Base-by-base conservation (phyloP, 2,329 filamentous ascomycete genomes). In the Aspergillus alliaceus region DNA sequence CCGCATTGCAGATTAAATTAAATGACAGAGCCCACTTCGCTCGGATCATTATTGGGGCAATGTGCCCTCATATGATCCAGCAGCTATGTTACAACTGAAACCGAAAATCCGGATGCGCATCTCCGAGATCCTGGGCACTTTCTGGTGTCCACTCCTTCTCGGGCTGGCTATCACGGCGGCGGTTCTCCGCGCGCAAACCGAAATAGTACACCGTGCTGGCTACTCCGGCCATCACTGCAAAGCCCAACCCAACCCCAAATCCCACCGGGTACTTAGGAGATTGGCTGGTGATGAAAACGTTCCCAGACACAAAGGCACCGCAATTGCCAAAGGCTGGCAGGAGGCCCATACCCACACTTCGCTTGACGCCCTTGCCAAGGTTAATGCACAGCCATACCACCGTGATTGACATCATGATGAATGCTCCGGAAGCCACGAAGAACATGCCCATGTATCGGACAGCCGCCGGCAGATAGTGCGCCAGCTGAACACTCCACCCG, bases 251-350 rank as follows among this genome's bases (percentile, higher is more conserved):
- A 2, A 69, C 72, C 1, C 69, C 67, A 60, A 74, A 75, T 1
- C 76, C 77, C 0, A 72, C 72, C 2, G 66, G 67, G 55, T 77
- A 79, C 6, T 59, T 65, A 3, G 76, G 77, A 3, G 69, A 64
- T 61, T 79, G 67, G 3, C 53, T 57, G 9, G 66, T 69, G 59
- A 79, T 73, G 58, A 79, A 80, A 6, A 79, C 68, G 56, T 78
- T 77, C 25, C 70, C 68, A 4, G 71, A 72, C 7, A 79, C 67
- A 51, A 80, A 75, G 48, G 76, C 77, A 48, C 74, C 77, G 55
- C 75, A 77, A 61, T 79, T 79, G n/a, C 76, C 77, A 20, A 79
- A 74, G 2, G 75, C 75, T 3, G 75, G 66, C 64, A 76, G 73
- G 62, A 78, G 69, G 1, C 71, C 77, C 63, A 74, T 75, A 3